Evolutionary conservation across 495 filamentous ascomycete genomes (phyloP).

Genomic region (Neurospora cerealis): DNA sequence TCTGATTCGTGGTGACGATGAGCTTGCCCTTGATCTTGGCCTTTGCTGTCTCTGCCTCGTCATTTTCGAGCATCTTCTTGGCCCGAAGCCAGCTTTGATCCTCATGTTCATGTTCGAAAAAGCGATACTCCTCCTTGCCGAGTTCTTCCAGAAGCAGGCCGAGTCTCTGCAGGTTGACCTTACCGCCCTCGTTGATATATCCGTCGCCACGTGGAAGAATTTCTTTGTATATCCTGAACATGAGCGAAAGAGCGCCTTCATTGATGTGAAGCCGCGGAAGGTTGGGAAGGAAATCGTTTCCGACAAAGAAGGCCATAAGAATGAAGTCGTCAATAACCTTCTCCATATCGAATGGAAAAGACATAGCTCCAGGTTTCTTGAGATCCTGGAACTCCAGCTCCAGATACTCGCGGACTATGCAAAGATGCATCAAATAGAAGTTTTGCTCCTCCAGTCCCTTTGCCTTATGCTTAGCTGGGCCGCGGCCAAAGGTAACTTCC

Average conservation of each 20-base stretch:
- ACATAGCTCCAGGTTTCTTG: conserved; percentile 61
- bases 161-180: conserved; percentile 77
- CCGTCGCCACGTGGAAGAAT: conserved; percentile 80
- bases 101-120: conserved; percentile 83
- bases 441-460: conserved; percentile 98
- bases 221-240: conserved; percentile 95
- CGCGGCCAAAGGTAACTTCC: conserved; percentile 92
- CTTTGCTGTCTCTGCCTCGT: conserved; percentile 39
- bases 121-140: conserved; percentile 69
- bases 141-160: conserved; percentile 73
- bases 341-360: conserved; percentile 86
- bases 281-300: conserved; percentile 98
- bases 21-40: conserved; percentile 53
- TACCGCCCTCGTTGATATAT: conserved; percentile 92
- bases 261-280: conserved; percentile 96
- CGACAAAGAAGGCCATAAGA: conserved; percentile 98
- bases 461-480: conserved; percentile 63
- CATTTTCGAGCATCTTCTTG: conserved; percentile 51
- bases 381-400: conserved; percentile 95
- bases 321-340: conserved; percentile 98
- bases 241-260: conserved; percentile 86
- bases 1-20: conserved; percentile 71
- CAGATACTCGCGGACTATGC: conserved; percentile 93
- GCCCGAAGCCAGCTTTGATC: conserved; percentile 85
- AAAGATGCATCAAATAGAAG: conserved; percentile 95